Evolutionary conservation across 805 yeast genomes (phyloP).

Genomic region (Maudiozyma serrabonitensis): DNA sequence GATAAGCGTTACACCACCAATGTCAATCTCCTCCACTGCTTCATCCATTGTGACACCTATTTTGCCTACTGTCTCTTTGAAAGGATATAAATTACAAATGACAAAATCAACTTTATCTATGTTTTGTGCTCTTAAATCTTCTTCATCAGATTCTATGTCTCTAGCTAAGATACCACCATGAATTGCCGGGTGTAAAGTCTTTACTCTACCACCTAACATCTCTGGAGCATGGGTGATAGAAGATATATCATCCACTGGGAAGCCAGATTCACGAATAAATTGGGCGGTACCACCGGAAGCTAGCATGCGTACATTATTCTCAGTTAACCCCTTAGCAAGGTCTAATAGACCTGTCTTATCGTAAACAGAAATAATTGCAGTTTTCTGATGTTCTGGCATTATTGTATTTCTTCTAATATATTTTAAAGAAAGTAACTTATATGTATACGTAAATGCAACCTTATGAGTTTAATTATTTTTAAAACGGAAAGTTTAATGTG

Average conservation of each 20-base stretch:
- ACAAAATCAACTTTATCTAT: constrained; percentile 95
- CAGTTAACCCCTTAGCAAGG: constrained; percentile 87
- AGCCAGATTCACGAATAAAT: constrained; percentile 92
- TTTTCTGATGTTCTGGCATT: constrained; percentile 40
- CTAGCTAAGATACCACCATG: constrained; percentile 97
- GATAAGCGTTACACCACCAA: constrained; percentile 93
- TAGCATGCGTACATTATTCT: constrained; percentile 79
- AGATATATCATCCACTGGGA: constrained; percentile 94
- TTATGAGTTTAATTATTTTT: background rate
- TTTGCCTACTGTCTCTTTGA: constrained; percentile 93
- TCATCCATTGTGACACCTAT: constrained; percentile 92
- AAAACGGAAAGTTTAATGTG: background rate
- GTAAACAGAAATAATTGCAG: constrained; percentile 94
- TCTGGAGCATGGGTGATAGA: constrained; percentile 97
- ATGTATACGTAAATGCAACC: background rate
- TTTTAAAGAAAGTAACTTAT: background rate
- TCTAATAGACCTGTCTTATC: constrained; percentile 95
- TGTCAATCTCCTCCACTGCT: constrained; percentile 97
- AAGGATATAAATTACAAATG: constrained; percentile 95
- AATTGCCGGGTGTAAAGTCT: constrained; percentile 96
- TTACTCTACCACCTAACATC: constrained; percentile 97
- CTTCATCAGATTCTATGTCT: constrained; percentile 81
- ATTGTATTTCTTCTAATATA: background rate
- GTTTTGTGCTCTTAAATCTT: constrained; percentile 78
- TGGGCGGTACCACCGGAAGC: constrained; percentile 98